phyloP scores from a whole-genome alignment of 2,329 filamentous ascomycete species.

The Botrytis tulipae region DNA sequence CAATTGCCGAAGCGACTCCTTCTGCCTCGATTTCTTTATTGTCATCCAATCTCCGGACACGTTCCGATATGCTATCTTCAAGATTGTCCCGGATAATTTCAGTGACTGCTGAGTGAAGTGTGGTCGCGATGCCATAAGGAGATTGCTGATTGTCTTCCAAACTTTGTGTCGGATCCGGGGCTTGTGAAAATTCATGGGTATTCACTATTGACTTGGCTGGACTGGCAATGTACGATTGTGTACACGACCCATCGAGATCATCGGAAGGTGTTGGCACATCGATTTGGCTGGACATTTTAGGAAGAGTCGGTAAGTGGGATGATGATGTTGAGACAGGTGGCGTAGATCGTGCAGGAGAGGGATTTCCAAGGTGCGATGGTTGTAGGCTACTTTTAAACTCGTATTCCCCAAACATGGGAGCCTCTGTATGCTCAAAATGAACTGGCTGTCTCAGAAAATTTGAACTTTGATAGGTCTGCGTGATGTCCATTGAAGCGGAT shows the following conservation, averaged over 20 bases:
- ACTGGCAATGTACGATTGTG: conserved; percentile 11
- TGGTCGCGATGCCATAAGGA: background rate
- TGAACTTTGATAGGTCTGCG: conserved; percentile 2
- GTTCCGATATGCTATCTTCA: background rate
- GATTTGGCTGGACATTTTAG: background rate
- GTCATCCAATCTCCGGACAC: background rate
- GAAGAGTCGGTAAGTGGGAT: background rate
- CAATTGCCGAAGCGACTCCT: background rate
- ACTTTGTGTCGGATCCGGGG: background rate
- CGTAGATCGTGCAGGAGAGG: background rate
- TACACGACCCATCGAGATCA: conserved; percentile 14
- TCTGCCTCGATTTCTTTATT: background rate
- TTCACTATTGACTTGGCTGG: background rate
- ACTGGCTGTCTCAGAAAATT: background rate
- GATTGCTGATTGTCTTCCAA: background rate
- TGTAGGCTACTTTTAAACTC: background rate
- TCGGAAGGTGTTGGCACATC: background rate
- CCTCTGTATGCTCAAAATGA: background rate
- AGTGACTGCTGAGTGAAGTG: background rate
- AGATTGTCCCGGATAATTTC: background rate
- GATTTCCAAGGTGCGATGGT: background rate
- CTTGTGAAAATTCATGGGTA: background rate
- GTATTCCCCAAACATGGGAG: background rate
- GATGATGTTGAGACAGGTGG: background rate
- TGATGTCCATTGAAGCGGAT: conserved; percentile 8